These are phyloP conservation scores for Mycena polygramma DNA, from an alignment of 768 basidiomycete genomes.

Conservation along the genomic window DNA sequence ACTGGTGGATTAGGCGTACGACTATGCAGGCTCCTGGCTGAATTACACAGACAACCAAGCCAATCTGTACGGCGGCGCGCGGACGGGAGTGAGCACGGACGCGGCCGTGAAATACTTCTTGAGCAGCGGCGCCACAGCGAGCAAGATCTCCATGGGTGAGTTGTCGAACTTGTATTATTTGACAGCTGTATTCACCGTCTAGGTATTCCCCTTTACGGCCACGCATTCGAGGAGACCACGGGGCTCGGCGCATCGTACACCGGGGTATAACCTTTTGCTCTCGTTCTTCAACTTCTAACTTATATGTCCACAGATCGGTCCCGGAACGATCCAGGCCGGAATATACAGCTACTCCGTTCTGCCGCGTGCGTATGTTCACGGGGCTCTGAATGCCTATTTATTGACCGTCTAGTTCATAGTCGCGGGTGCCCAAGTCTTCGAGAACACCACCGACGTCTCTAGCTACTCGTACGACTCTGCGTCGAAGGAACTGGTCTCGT, in stretches of 20 bases:
- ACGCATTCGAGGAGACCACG: conserved; percentile 78
- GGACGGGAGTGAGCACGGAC: conserved; percentile 78
- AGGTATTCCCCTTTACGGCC: conserved; percentile 87
- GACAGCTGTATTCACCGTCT: not conserved
- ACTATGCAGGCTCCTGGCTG: conserved; percentile 65
- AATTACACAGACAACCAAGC: conserved; percentile 68
- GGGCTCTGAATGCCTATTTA: not conserved
- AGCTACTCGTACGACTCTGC: conserved; percentile 82
- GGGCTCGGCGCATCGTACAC: conserved; percentile 77
- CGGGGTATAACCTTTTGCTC: conserved; percentile 57
- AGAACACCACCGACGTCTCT: conserved; percentile 78
- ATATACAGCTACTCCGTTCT: conserved; percentile 84
- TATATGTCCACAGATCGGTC: conserved; percentile 65
- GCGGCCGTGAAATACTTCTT: conserved; percentile 73
- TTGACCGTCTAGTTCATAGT: conserved; percentile 43
- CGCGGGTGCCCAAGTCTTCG: conserved; percentile 70
- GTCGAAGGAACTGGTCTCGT: conserved; percentile 77
- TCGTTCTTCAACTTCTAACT: not conserved
- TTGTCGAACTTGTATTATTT: not conserved
- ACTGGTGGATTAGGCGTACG: conserved; percentile 30
- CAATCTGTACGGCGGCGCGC: conserved; percentile 75
- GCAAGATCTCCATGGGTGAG: conserved; percentile 77
- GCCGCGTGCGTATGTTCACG: conserved; percentile 58
- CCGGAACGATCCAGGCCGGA: conserved; percentile 77
- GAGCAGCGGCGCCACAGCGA: conserved; percentile 69